These are phyloP conservation scores for Mycena crocata DNA, from an alignment of 768 basidiomycete genomes.

Conservation along the genomic window DNA sequence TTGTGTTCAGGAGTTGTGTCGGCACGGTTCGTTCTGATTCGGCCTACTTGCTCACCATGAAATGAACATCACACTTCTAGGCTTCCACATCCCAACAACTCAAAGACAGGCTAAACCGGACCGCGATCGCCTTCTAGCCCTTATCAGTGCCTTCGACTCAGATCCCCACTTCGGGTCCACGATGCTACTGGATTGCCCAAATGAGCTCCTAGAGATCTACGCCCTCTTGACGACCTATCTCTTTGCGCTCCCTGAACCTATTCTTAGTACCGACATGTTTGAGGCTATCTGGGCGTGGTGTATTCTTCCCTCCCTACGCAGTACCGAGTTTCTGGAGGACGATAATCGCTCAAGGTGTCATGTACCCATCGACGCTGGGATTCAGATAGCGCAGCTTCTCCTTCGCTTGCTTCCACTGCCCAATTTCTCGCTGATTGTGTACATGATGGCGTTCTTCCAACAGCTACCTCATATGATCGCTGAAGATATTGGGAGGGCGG, in stretches of 20 bases:
- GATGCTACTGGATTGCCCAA: conserved; percentile 46
- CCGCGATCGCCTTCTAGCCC: conserved; percentile 48
- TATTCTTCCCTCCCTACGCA: conserved; percentile 38
- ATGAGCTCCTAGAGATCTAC: conserved; percentile 54
- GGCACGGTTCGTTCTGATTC: conserved; percentile 50
- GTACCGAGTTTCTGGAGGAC: conserved; percentile 35
- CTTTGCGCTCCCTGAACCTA: conserved; percentile 53
- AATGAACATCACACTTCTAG: conserved; percentile 6
- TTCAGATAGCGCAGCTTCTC: conserved; percentile 48
- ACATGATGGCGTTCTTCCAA: conserved; percentile 58
- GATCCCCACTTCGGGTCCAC: conserved; percentile 43
- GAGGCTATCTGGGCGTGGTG: conserved; percentile 53
- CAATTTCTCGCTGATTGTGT: conserved; percentile 56
- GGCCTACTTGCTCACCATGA: too few relatives aligned
- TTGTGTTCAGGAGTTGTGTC: conserved; percentile 57
- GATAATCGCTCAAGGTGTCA: conserved; percentile 28
- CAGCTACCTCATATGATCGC: conserved; percentile 48
- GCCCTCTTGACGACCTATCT: conserved; percentile 54
- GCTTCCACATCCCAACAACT: conserved; percentile 3
- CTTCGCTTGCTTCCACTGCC: conserved; percentile 57
- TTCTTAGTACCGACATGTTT: conserved; percentile 48
- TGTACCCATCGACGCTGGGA: conserved; percentile 31
- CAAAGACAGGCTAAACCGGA: conserved; percentile 38
- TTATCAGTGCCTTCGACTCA: conserved; percentile 52
- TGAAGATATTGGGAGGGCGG: conserved; percentile 48